Conservation (phyloP, 441 rosid species). For the Corymbia citriodora region DNA sequence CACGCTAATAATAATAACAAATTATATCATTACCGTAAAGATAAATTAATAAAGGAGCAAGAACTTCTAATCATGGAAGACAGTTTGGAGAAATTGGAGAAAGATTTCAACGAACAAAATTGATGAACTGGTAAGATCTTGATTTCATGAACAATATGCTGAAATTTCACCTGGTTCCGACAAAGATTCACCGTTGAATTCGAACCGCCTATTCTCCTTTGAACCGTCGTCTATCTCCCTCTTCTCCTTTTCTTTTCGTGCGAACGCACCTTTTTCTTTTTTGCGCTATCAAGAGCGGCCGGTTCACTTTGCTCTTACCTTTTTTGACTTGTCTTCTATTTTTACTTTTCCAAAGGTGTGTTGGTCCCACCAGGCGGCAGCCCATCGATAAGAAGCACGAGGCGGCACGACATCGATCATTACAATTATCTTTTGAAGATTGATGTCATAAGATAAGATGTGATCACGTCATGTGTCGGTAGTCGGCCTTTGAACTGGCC, state of each 20-base stretch:
- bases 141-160: background rate
- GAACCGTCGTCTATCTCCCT: no score
- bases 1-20: background rate
- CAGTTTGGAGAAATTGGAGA: background rate
- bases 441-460: background rate
- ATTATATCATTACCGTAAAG: rapidly evolving
- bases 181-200: background rate
- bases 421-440: background rate
- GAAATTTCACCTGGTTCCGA: background rate
- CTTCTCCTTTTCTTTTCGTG: background rate
- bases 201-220: background rate
- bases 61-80: background rate
- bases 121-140: no score
- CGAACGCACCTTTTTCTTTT: background rate
- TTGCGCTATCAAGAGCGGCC: background rate
- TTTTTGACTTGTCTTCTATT: background rate
- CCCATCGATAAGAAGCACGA: background rate
- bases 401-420: background rate
- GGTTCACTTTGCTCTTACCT: rapidly evolving
- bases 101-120: background rate
- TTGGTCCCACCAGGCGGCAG: background rate
- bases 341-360: background rate
- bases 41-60: background rate
- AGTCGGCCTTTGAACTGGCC: background rate
- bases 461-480: background rate